Evolutionary conservation across 345 rosid genomes (phyloP).

Genomic region (Eutrema japonicum): DNA sequence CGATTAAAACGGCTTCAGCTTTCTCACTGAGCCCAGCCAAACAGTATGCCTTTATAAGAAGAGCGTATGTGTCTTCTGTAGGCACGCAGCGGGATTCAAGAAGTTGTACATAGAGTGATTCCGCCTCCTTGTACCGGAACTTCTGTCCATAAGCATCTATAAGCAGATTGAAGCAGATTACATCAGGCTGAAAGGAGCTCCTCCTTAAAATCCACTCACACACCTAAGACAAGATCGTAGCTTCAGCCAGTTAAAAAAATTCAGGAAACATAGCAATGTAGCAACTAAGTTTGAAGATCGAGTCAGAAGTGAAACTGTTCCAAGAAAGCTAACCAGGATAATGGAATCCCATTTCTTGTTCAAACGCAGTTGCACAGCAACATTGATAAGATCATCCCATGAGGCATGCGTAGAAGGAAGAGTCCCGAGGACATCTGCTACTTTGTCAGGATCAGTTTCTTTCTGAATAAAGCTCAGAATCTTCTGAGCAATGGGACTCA

Average conservation of each 20-base stretch:
- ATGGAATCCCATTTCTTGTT: conserved; percentile 80
- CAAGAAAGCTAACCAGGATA: conserved; percentile 52
- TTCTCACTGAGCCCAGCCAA: conserved; percentile 58
- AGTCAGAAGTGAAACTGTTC: not conserved
- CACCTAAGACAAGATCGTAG: conserved; percentile 51
- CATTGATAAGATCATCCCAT: conserved; percentile 91
- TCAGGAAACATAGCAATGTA: no score
- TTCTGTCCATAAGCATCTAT: conserved; percentile 88
- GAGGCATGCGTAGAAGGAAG: conserved; percentile 70
- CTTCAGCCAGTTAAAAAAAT: not conserved
- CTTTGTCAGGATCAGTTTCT: conserved; percentile 53
- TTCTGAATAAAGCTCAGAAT: conserved; percentile 58
- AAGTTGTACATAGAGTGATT: conserved; percentile 70
- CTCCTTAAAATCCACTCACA: conserved; percentile 82
- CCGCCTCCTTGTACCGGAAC: conserved; percentile 66
- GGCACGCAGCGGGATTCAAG: conserved; percentile 78
- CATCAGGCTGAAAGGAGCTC: conserved; percentile 85
- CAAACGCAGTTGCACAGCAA: conserved; percentile 77
- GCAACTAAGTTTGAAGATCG: not conserved
- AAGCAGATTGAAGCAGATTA: conserved; percentile 84
- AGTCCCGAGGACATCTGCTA: conserved; percentile 61
- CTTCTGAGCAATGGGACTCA: conserved; percentile 78
- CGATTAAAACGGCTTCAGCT: conserved; percentile 76
- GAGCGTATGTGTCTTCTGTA: conserved; percentile 88
- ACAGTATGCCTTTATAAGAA: conserved; percentile 83